Base-by-base conservation (phyloP, 805 yeast genomes). In the Candida succiphila region DNA sequence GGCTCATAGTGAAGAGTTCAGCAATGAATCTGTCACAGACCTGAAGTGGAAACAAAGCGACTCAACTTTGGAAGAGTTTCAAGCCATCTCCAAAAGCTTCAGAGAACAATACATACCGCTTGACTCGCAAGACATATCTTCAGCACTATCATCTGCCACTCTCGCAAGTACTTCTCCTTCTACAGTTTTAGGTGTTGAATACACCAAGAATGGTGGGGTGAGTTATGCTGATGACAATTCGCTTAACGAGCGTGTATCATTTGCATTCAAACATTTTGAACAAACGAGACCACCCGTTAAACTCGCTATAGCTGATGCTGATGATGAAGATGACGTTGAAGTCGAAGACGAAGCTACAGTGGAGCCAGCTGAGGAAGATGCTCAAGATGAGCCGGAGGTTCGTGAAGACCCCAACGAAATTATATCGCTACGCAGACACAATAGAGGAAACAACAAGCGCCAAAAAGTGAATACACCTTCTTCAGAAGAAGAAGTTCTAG, bases 351-450 rank as follows among this genome's bases (percentile, higher is more conserved):
- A 46, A 49, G 41, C 42, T 40, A 24, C 51, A 42, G 33, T 44
- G 40, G 39, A 49, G 45, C 35, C 51, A 46, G 25, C 26, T 13
- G 33, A 31, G 30, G 21, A 46, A 49, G 41, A 42, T 40, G 24
- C 51, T 46, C 40, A 45, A 44, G 42, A n/a, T 13, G 33, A 31
- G 30, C 20, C 46, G 48, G 41, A 42, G 40, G 24, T 50, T 46
- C 40, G 45, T 44, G 42, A 38, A 23, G 43, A 46, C n/a, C 39
- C 49, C 6, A 46, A 52, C 32, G 61, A 56, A 29, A 52, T 58
- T 14, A 41, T 58, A 15, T 43, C 57, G 7, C 34, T 58, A 23
- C 49, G 59, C 22, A 54, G 52, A 26, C 52, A 45, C 33, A 52
- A 46, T 5, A 20, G 26, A 14, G 33, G 40, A 16, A 38, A 43